phyloP scores from a whole-genome alignment of 768 basidiomycete species.

The Epithele typhae region DNA sequence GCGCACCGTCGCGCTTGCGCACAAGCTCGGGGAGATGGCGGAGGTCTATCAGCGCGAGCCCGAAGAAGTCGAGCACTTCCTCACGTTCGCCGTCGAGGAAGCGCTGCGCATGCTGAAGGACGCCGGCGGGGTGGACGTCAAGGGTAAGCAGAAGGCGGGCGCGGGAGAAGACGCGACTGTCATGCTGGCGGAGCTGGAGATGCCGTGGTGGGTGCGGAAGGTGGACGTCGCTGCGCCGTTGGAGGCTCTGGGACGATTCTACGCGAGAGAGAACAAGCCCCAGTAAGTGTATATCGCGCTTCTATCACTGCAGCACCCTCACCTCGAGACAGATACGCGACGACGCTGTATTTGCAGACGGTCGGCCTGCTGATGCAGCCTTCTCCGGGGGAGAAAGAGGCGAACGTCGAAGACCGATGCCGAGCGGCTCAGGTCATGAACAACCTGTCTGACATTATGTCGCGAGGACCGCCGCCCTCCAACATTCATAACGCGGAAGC shows the following conservation, averaged over 20 bases:
- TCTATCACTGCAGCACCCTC: too few species aligned
- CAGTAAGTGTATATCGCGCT: constrained; percentile 38
- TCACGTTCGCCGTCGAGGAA: constrained; percentile 41
- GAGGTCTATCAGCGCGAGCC: constrained; percentile 27
- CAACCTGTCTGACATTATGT: constrained; percentile 41
- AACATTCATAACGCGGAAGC: constrained; percentile 46
- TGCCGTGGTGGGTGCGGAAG: constrained; percentile 57
- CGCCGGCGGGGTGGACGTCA: neutral
- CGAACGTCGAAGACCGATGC: constrained; percentile 48
- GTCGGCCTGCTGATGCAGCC: constrained; percentile 55
- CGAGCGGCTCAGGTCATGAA: constrained; percentile 51
- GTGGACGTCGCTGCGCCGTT: constrained; percentile 65
- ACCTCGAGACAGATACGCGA: constrained; percentile 63
- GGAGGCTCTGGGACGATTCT: constrained; percentile 61
- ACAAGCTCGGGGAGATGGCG: constrained; percentile 42
- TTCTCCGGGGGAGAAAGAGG: constrained; percentile 18
- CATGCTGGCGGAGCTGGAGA: constrained; percentile 40
- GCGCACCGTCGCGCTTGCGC: constrained; percentile 41
- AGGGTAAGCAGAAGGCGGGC: constrained; percentile 9
- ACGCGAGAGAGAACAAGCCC: constrained; percentile 49
- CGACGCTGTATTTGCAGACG: constrained; percentile 63
- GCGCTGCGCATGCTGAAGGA: constrained; percentile 36
- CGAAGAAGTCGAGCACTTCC: constrained; percentile 40
- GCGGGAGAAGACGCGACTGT: constrained; percentile 4
- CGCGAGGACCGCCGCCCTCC: constrained; percentile 34